Evolutionary conservation across 2,329 filamentous ascomycete species (phyloP).

Genomic region (Claviceps sp.): DNA sequence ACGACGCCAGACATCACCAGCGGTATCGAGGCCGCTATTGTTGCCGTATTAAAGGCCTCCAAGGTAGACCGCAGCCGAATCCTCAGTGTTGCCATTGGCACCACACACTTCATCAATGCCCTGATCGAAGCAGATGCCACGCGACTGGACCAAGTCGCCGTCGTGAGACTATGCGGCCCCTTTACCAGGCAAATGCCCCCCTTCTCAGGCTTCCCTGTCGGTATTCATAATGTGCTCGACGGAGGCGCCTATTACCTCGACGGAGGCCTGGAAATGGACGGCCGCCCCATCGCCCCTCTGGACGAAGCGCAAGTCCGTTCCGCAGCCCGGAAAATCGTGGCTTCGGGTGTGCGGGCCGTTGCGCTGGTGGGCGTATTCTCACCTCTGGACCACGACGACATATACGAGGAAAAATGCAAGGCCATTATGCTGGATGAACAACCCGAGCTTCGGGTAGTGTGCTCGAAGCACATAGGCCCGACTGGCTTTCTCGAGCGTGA

Average conservation of each 20-base stretch:
- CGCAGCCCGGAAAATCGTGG: constrained; percentile 19
- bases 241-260: constrained; percentile 28
- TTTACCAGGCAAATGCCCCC: constrained; percentile 30
- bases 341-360: constrained; percentile 22
- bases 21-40: constrained; percentile 33
- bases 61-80: constrained; percentile 24
- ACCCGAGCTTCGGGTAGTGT: constrained; percentile 25
- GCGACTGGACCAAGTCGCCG: constrained; percentile 29
- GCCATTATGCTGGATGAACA: constrained; percentile 21
- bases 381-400: constrained; percentile 27
- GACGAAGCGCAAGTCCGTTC: constrained; percentile 23
- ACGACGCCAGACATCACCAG: constrained; percentile 37
- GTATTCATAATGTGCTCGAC: constrained; percentile 25
- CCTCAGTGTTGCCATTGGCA: constrained; percentile 35
- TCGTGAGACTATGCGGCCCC: constrained; percentile 31
- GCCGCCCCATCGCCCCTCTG: constrained; percentile 27
- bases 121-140: constrained; percentile 31
- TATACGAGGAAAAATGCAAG: constrained; percentile 27
- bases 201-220: constrained; percentile 31
- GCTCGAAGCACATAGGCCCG: constrained; percentile 29
- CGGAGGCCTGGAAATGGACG: constrained; percentile 35
- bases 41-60: constrained; percentile 25
- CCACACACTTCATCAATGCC: constrained; percentile 36
- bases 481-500: constrained; percentile 33
- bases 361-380: constrained; percentile 33